A percentile compares a stretch with the other conserved stretches of the same genome.
Evolutionary conservation across 352 stramenopile genomes (phyloP).

Genomic region (Phytophthora hibernalis): DNA sequence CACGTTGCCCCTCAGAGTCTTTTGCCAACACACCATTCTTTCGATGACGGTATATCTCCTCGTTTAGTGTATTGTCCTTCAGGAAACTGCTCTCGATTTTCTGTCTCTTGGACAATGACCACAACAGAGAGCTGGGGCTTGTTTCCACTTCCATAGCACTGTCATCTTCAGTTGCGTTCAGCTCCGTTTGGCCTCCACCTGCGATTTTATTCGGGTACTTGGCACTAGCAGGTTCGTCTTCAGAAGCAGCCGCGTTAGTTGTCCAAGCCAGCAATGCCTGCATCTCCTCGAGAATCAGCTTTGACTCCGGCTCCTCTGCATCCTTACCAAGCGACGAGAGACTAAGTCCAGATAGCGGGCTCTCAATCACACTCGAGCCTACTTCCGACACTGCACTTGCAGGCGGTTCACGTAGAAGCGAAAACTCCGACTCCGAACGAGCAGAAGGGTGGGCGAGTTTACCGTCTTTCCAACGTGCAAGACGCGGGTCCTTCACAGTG

Average conservation of each 20-base stretch:
- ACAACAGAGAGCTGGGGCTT: conserved; percentile 59
- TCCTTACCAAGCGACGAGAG: conserved; percentile 46
- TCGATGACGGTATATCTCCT: conserved; percentile 40
- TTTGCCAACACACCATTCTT: conserved; percentile 18
- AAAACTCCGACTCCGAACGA: conserved; percentile 23
- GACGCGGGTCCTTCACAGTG: conserved; percentile 53
- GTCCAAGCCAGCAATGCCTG: conserved; percentile 66
- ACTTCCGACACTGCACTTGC: conserved; percentile 25
- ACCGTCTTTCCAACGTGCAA: conserved; percentile 18
- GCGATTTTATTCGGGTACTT: conserved; percentile 42
- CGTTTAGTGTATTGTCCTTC: conserved; percentile 73
- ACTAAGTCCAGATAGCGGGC: conserved; percentile 58
- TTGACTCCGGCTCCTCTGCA: conserved; percentile 71
- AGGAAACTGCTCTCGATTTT: conserved; percentile 41
- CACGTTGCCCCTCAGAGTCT: conserved; percentile 1
- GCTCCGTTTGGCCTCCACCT: background rate
- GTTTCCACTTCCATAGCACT: conserved; percentile 7
- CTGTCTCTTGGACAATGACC: conserved; percentile 59
- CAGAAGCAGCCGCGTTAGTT: conserved; percentile 3
- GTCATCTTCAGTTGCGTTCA: conserved; percentile 5
- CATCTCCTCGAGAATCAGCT: conserved; percentile 62
- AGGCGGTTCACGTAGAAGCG: conserved; percentile 64
- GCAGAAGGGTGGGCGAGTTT: conserved; percentile 5
- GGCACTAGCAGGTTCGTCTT: background rate
- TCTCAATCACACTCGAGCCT: conserved; percentile 49